These are phyloP conservation scores for Starmerella riodocensis DNA, from an alignment of 805 yeast genomes.

Conservation along the genomic window DNA sequence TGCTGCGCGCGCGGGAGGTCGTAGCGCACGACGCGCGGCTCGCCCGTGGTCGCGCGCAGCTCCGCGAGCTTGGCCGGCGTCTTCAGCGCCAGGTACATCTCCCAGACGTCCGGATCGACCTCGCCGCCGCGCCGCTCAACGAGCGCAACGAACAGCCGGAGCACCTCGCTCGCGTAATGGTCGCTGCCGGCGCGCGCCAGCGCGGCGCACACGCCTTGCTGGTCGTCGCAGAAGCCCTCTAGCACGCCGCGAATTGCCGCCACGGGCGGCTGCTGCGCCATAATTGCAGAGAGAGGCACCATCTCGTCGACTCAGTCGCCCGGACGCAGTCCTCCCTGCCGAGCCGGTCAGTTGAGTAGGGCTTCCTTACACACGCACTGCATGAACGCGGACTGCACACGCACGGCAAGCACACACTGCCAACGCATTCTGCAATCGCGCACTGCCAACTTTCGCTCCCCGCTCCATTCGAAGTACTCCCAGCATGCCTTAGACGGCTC, in stretches of 20 bases:
- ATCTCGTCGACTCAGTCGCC: background rate
- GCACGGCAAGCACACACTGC: too few relatives aligned
- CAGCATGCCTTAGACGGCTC: too few relatives aligned
- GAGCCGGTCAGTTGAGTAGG: background rate
- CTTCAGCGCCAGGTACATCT: conserved; percentile 11
- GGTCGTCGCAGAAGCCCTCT: background rate
- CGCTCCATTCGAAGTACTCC: too few relatives aligned
- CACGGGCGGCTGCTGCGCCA: conserved; percentile 13
- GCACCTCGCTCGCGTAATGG: conserved; percentile 4
- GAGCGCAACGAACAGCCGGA: conserved; percentile 2
- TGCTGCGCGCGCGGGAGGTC: conserved; percentile 1
- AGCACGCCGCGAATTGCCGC: conserved; percentile 10
- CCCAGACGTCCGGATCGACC: conserved; percentile 16
- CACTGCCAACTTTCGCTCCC: too few relatives aligned
- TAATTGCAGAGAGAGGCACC: conserved; percentile 7
- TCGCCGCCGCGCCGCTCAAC: conserved; percentile 4
- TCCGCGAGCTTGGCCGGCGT: conserved; percentile 2
- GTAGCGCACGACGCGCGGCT: conserved; percentile 4
- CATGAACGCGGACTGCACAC: too few relatives aligned
- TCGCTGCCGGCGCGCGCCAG: conserved; percentile 2
- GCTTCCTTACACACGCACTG: too few relatives aligned
- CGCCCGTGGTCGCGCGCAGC: background rate
- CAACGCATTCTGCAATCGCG: too few relatives aligned
- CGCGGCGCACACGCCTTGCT: conserved; percentile 3
- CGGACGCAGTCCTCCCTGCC: background rate